Evolutionary conservation across 208 protist genomes (phyloP).

Genomic region (Porcisia hertigi): DNA sequence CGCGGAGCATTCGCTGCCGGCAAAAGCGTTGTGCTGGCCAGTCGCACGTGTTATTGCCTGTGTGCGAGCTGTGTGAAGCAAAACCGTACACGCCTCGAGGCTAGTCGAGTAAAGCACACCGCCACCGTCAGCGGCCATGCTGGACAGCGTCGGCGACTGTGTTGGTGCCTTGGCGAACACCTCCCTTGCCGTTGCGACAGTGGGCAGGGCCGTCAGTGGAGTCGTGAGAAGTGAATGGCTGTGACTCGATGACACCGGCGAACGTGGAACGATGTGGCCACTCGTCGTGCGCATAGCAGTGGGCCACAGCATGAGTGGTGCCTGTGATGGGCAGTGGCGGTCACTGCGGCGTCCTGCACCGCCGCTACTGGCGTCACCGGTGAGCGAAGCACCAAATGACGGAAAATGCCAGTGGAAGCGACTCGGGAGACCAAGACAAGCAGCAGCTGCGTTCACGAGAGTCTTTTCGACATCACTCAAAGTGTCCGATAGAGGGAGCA

Average conservation of each 20-base stretch:
- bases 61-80: conserved; percentile 52
- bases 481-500: not conserved
- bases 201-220: conserved; percentile 16
- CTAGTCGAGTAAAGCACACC: conserved; percentile 44
- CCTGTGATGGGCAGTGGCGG: not conserved
- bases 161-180: conserved; percentile 14
- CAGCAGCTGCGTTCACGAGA: conserved; percentile 33
- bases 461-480: conserved; percentile 33
- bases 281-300: conserved; percentile 26
- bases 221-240: not conserved
- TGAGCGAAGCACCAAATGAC: not conserved
- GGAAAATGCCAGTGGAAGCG: conserved; percentile 44
- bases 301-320: conserved; percentile 25
- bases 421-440: conserved; percentile 31
- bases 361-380: not conserved
- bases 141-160: not conserved
- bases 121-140: conserved; percentile 28
- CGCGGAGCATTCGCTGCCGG: conserved; percentile 8
- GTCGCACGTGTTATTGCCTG: conserved; percentile 44
- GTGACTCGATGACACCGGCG: not conserved
- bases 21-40: conserved; percentile 25
- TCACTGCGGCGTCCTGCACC: not conserved
- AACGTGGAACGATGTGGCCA: conserved; percentile 8
- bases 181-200: conserved; percentile 10
- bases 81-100: conserved; percentile 56